Conservation (phyloP, 2,329 filamentous ascomycete species). For the Rugonectria rugulosa region DNA sequence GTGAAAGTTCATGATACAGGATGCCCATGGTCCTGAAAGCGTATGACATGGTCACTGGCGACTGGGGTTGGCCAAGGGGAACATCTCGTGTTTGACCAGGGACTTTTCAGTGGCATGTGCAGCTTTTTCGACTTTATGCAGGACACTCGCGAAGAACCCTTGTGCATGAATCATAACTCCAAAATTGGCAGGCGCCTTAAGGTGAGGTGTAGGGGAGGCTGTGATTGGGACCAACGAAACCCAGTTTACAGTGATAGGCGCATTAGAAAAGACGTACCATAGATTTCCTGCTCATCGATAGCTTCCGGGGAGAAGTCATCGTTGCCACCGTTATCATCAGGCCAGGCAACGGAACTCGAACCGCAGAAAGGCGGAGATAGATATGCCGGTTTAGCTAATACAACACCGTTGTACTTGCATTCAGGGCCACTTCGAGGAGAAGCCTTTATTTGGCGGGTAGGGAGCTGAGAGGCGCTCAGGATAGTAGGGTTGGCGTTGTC, state of each 20-base stretch:
- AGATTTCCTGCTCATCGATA: conserved; percentile 97
- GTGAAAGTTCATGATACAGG: not conserved
- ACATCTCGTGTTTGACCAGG: no score
- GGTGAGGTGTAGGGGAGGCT: no score
- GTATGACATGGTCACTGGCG: no score
- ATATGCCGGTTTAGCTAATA: conserved; percentile 56
- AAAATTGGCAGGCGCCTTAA: no score
- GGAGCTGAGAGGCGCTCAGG: conserved; percentile 85
- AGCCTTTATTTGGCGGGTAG: conserved; percentile 70
- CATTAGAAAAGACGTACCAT: conserved; percentile 64
- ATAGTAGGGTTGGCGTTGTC: conserved; percentile 95
- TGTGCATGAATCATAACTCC: no score
- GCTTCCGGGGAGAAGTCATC: conserved; percentile 75
- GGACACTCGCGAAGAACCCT: no score
- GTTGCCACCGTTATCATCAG: conserved; percentile 50
- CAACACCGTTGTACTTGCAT: conserved; percentile 55
- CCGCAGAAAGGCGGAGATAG: conserved; percentile 50
- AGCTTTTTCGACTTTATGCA: no score
- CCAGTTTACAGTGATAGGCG: not conserved
- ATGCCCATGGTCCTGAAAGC: no score
- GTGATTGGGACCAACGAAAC: not conserved
- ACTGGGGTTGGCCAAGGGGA: no score
- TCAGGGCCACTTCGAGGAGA: conserved; percentile 56
- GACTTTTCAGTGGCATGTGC: no score
- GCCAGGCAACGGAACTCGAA: conserved; percentile 45